Evolutionary conservation across 1,139 yeast genomes (phyloP), one percentile per base, ranked within the genome.

Genomic region (Suhomyces chickasaworum): DNA sequence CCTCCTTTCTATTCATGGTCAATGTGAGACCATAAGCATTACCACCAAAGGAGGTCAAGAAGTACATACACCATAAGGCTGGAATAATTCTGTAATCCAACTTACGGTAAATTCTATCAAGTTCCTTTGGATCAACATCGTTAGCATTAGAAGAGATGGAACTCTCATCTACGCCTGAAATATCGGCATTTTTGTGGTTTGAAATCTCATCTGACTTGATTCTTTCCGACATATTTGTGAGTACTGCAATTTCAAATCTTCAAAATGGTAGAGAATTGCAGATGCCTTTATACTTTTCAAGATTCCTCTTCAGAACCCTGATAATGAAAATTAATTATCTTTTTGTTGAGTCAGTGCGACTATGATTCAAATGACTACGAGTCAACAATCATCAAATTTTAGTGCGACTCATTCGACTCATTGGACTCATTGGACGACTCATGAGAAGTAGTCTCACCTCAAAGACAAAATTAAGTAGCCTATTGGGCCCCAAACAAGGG

Each of bases 31-130:
- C 96, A 58, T 86, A 89, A 21, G 88, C 86, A 37, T 81, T 81
- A 4, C 85, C 75, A 1, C 95, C 95, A 63, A 86, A 87, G 1
- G 95, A 87, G 0, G 90, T 82, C 46, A 89, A 70, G 58, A 89
- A 89, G 63, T 89, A 89, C 50, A 89, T 69, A 42, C 80, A 69
- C 96, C 96, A 89, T 46, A 89, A 71, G 0, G 95, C 93, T 3
- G 96, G 95, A 49, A 88, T 85, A 56, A 88, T 86, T 44, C 95
- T 71, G 39, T 63, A 60, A 58, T 88, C 96, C 35, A 88, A 69
- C 57, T 80, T 83, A 40, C 86, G 64, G 62, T 88, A 88, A 37
- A 87, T 73, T 42, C 66, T 71, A 57, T 86, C 84, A 46, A 86
- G 71, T 46, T 73, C 69, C 37, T 68, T 66, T 7, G 42, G 22